phyloP scores from a whole-genome alignment of 257 asterid species.

The Echium plantagineum region DNA sequence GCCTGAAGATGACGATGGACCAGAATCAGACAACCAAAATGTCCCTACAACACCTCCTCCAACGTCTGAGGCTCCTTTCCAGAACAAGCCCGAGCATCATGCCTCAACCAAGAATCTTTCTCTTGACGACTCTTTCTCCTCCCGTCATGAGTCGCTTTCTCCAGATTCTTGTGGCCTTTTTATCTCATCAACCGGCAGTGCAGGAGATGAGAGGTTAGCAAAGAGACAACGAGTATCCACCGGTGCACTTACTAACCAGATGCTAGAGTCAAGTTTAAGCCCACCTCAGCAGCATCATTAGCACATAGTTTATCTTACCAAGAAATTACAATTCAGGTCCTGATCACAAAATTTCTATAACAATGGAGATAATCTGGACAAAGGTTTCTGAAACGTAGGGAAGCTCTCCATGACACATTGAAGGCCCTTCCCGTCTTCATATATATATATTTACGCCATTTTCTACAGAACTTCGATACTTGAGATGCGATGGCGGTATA shows the following conservation, averaged over 20 bases:
- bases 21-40: slow-evolving; percentile 43
- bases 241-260: slow-evolving; percentile 36
- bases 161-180: slow-evolving; percentile 61
- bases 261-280: slow-evolving; percentile 32
- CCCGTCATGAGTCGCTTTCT: slow-evolving; percentile 74
- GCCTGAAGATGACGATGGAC: slow-evolving; percentile 29
- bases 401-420: no score
- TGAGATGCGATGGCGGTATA: no score
- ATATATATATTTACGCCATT: no score
- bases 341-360: slow-evolving; percentile 12
- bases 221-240: slow-evolving; percentile 38
- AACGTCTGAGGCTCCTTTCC: slow-evolving; percentile 51
- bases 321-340: slow-evolving; percentile 29
- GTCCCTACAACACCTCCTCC: slow-evolving; percentile 82
- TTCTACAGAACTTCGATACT: no score
- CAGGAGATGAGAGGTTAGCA: slow-evolving; percentile 34
- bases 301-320: slow-evolving; percentile 32
- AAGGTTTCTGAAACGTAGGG: slow-evolving; percentile 22
- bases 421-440: no score
- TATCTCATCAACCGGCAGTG: slow-evolving; percentile 32
- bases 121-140: slow-evolving; percentile 60
- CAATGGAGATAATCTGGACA: slow-evolving; percentile 18
- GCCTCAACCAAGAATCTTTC: slow-evolving; percentile 48
- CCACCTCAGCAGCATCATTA: background rate
- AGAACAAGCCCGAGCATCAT: slow-evolving; percentile 42